Conservation (phyloP, 345 rosid genomes). For the Citrus medica region DNA sequence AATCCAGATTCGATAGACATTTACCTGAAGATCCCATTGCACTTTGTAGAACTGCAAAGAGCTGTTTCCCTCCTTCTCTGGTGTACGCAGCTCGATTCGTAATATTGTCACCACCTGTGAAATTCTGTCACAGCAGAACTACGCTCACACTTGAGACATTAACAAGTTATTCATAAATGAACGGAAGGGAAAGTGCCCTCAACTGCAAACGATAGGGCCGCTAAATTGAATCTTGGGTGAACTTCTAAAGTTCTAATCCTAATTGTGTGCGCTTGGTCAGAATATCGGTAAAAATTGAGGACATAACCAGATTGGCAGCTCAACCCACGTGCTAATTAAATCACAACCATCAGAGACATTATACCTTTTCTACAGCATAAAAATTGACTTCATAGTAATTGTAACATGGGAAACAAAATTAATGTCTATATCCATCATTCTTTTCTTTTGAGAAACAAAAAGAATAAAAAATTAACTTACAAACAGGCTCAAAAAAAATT, state of each 20-base stretch:
- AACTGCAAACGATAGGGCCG: conserved; percentile 88
- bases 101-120: conserved; percentile 51
- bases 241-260: too few species aligned
- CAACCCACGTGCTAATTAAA: background rate
- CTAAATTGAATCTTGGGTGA: conserved; percentile 83
- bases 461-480: conserved; percentile 29
- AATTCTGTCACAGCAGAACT: conserved; percentile 44
- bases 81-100: conserved; percentile 78
- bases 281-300: too few species aligned
- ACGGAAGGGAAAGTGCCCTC: conserved; percentile 26
- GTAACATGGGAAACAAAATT: background rate
- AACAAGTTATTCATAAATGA: conserved; percentile 11
- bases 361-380: background rate
- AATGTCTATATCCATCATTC: background rate
- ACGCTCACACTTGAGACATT: conserved; percentile 5
- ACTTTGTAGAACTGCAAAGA: conserved; percentile 93
- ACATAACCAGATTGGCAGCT: too few species aligned
- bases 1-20: conserved; percentile 10
- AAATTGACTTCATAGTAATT: background rate
- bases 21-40: conserved; percentile 98
- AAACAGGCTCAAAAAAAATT: conserved; percentile 86
- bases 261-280: too few species aligned
- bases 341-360: background rate
- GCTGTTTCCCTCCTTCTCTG: conserved; percentile 95
- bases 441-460: background rate